A percentile compares a stretch with the other conserved stretches of the same genome.
Evolutionary conservation across 176 grass and related monocot species (phyloP).

Genomic region (Avena eriantha): DNA sequence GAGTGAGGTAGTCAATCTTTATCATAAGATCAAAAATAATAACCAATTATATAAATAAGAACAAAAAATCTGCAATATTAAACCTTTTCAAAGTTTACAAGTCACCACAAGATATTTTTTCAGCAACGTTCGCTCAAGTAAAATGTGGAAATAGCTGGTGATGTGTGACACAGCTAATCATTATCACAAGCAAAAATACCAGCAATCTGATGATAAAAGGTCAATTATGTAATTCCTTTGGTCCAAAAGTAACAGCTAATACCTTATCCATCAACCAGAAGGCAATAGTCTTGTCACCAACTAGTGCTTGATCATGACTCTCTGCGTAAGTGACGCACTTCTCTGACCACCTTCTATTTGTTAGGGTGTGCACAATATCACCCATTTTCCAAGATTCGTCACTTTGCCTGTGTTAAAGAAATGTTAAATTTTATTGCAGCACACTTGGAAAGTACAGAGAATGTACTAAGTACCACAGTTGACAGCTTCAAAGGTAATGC

Average conservation of each 20-base stretch:
- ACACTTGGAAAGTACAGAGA: not conserved
- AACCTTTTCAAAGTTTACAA: slow-evolving; percentile 9
- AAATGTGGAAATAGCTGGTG: not conserved
- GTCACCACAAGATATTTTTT: not conserved
- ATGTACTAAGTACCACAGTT: slow-evolving; percentile 15
- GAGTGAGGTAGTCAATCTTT: not conserved
- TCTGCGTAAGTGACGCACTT: slow-evolving; percentile 97
- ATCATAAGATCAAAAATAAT: slow-evolving; percentile 26
- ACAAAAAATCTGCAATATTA: not conserved
- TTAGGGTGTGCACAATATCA: slow-evolving; percentile 89
- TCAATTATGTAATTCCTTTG: slow-evolving; percentile 26
- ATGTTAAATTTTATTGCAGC: slow-evolving; percentile 28
- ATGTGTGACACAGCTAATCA: not conserved
- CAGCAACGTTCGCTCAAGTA: slow-evolving; percentile 2
- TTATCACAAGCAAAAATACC: slow-evolving; percentile 20
- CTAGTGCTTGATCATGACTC: slow-evolving; percentile 98
- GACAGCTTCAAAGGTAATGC: slow-evolving; percentile 6
- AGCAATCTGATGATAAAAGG: slow-evolving; percentile 27
- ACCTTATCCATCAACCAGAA: slow-evolving; percentile 95
- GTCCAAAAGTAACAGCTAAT: slow-evolving; percentile 26
- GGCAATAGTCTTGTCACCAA: slow-evolving; percentile 98
- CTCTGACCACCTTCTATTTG: slow-evolving; percentile 93
- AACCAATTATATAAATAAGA: not conserved
- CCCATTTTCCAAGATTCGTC: slow-evolving; percentile 93
- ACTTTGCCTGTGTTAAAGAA: slow-evolving; percentile 61